These are phyloP conservation scores for Rhizophora apiculata DNA, from an alignment of 345 rosid species.

Conservation along the genomic window DNA sequence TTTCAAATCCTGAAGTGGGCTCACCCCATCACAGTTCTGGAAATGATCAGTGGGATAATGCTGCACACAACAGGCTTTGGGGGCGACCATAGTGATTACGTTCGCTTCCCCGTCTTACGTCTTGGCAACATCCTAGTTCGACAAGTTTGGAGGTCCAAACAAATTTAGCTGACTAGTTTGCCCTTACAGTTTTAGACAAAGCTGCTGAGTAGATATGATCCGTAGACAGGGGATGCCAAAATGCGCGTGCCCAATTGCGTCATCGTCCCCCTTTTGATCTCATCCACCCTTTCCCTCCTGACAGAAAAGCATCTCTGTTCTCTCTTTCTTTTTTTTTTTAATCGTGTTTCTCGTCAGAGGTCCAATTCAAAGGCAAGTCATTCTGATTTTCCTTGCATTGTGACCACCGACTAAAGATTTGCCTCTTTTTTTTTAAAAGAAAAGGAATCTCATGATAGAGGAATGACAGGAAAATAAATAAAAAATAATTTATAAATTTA, in stretches of 20 bases:
- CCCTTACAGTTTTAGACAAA: slow-evolving; percentile 30
- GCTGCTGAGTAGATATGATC: slow-evolving; percentile 10
- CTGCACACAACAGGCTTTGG: neutral
- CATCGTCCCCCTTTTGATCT: slow-evolving; percentile 34
- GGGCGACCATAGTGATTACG: slow-evolving; percentile 15
- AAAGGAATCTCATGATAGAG: too few species aligned
- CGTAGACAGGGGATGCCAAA: slow-evolving; percentile 12
- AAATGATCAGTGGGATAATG: too few species aligned
- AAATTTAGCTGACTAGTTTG: slow-evolving; percentile 24
- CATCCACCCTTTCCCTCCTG: neutral
- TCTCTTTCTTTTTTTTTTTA: neutral
- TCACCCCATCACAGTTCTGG: neutral
- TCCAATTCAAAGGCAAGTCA: too few species aligned
- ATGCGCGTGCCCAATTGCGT: slow-evolving; percentile 56
- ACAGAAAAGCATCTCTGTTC: neutral
- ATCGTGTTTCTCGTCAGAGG: too few species aligned
- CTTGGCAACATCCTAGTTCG: slow-evolving; percentile 41
- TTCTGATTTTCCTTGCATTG: too few species aligned
- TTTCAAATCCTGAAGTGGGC: neutral
- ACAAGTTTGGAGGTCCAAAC: slow-evolving; percentile 34
- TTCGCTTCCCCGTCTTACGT: slow-evolving; percentile 14
- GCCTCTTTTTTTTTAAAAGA: too few species aligned
- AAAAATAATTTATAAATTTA: too few species aligned
- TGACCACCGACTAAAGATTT: too few species aligned
- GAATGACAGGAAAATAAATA: too few species aligned